phyloP scores from a whole-genome alignment of 2,329 filamentous ascomycete species.

The Penicillium verrucosum region DNA sequence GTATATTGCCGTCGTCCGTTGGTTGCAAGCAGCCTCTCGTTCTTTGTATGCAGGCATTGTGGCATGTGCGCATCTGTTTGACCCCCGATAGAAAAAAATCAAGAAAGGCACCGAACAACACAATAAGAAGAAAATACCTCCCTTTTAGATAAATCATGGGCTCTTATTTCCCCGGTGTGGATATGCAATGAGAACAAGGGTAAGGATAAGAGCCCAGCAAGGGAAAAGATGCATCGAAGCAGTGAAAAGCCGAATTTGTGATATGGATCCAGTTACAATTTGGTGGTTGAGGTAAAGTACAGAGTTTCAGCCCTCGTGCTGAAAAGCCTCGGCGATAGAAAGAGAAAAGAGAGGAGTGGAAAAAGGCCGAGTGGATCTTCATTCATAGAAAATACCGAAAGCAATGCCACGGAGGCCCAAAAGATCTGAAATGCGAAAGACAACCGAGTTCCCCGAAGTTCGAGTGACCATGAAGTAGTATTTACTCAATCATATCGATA shows the following conservation, averaged over 20 bases:
- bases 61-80: neutral
- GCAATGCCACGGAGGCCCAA: neutral
- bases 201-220: neutral
- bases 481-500: constrained; percentile 68
- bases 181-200: neutral
- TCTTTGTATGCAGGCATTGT: neutral
- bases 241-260: neutral
- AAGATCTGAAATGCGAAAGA: neutral
- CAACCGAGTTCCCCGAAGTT: neutral
- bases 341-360: neutral
- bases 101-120: neutral
- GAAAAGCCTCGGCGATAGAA: neutral
- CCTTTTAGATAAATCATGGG: neutral
- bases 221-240: neutral
- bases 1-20: neutral
- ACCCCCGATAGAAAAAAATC: neutral
- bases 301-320: neutral
- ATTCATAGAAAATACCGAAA: neutral
- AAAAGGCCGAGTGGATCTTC: neutral
- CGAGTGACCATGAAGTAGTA: neutral
- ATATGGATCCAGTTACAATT: constrained; percentile 13
- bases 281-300: constrained; percentile 20
- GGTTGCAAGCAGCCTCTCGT: neutral
- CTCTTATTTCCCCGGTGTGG: neutral
- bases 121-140: neutral